Evolutionary conservation across 352 stramenopile genomes (phyloP).

Genomic region (Blastocystis sp.): DNA sequence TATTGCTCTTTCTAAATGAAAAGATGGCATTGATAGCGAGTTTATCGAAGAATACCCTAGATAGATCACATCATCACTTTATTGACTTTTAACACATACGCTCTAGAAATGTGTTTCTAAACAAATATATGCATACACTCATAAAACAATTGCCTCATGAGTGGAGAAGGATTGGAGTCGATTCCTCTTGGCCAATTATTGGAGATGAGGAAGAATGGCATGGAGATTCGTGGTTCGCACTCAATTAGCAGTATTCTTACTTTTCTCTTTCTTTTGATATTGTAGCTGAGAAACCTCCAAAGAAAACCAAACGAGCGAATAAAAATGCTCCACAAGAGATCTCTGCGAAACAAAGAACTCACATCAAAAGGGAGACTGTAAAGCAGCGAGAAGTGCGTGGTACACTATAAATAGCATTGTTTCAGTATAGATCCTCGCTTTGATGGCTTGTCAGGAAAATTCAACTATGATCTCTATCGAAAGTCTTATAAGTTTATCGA

Average conservation of each 20-base stretch:
- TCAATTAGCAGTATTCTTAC: not conserved
- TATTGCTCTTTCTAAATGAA: no score
- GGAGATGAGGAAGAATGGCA: slow-evolving; percentile 56
- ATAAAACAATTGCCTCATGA: slow-evolving; percentile 25
- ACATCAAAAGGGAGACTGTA: not conserved
- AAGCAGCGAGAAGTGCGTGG: not conserved
- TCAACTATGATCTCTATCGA: slow-evolving; percentile 60
- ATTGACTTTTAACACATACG: no score
- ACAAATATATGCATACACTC: not conserved
- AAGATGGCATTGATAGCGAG: no score
- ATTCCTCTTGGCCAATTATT: slow-evolving; percentile 45
- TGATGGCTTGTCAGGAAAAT: slow-evolving; percentile 56
- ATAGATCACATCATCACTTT: no score
- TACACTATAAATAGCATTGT: not conserved
- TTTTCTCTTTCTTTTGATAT: not conserved
- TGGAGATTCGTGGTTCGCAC: not conserved
- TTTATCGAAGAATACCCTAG: no score
- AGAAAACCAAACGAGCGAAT: slow-evolving; percentile 18
- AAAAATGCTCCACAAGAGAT: slow-evolving; percentile 58
- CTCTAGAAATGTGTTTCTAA: no score
- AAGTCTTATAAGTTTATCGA: slow-evolving; percentile 63
- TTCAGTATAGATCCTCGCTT: slow-evolving; percentile 55
- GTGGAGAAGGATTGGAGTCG: slow-evolving; percentile 12
- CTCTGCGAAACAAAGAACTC: slow-evolving; percentile 25
- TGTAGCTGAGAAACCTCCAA: not conserved